Base-by-base conservation (phyloP, 2,329 filamentous ascomycete genomes). In the Stachybotrys chartarum region DNA sequence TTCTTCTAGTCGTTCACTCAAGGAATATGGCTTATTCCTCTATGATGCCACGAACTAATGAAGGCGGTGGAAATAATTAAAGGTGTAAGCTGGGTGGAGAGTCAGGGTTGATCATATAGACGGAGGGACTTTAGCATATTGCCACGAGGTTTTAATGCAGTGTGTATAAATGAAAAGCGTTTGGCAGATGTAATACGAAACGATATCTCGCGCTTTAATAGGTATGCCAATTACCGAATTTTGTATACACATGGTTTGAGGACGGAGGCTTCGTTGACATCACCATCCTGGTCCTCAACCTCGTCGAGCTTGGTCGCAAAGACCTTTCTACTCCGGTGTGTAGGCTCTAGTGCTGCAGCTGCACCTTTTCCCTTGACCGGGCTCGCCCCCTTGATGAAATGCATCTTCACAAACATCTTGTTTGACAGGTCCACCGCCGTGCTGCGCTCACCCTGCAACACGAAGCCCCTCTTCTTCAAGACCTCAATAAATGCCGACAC, bases 361-460 rank as follows among this genome's bases (percentile, higher is more conserved):
- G 78, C 83, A 60, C 87, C 84, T 75, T 96, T 95, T 30, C 91
- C 91, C 68, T 85, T 87, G 2, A 79, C 79, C 0, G 92, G 88
- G 49, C 84, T 76, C 18, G 84, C 84, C n/a, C 81, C 84, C 76
- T 97, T 99, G 64, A 92, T 78, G 72, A 99, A 99, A 64, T 88
- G 85, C 91, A 99, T 93, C 75, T 88, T 90, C 62, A 97, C 93
- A 76, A 99, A 99, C 94, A 99, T 99, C 75, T 88, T 95, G 75
- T 99, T 99, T 55, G 81, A 83, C 65, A 95, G 75, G 74, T 99
- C 91, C 10, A 96, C 79, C 0, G 86, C 83, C 50, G 71, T 67
- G 30, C 71, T 71, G 59, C 76, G 80, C 63, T 81, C 82, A 8
- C 83, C 83, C 63, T 88, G 87, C 32, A 97, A 79, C n/a, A 92